These are phyloP conservation scores for Musa itinerans DNA, from an alignment of 176 grass and related monocot genomes.

Conservation along the genomic window DNA sequence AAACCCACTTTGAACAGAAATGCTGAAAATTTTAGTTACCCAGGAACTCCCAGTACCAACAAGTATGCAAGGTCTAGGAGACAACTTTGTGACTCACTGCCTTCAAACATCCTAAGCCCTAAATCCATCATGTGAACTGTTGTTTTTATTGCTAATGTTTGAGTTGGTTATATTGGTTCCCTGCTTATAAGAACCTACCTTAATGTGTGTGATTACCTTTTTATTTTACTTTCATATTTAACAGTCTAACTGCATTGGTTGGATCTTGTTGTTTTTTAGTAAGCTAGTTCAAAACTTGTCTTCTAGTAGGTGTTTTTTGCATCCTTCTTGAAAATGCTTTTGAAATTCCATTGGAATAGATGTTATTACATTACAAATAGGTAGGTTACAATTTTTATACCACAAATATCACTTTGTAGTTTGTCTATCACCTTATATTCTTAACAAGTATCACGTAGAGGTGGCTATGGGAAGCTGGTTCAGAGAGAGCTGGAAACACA, in stretches of 20 bases:
- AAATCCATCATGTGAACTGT: background rate
- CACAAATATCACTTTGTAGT: no score
- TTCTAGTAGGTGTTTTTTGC: background rate
- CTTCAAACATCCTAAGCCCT: background rate
- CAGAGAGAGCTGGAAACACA: constrained; percentile 6
- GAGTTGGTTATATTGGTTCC: background rate
- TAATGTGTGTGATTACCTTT: background rate
- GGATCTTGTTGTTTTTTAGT: background rate
- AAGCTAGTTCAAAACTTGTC: background rate
- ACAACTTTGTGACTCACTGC: background rate
- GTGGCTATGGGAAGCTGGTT: constrained; percentile 7
- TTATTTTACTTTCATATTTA: no score
- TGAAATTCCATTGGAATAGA: background rate
- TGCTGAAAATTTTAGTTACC: no score
- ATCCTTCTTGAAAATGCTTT: background rate
- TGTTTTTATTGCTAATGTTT: background rate
- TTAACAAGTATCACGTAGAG: no score
- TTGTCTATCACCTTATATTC: no score
- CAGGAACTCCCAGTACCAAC: no score
- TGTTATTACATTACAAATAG: background rate
- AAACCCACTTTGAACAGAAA: no score
- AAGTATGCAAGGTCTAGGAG: no score
- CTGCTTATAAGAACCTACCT: background rate
- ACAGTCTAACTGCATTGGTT: background rate
- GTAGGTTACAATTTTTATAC: background rate